Percentiles rank a stretch among this genome's conserved stretches.
Conservation (phyloP, 1,139 yeast species). For the Candida tetrigidarum region DNA sequence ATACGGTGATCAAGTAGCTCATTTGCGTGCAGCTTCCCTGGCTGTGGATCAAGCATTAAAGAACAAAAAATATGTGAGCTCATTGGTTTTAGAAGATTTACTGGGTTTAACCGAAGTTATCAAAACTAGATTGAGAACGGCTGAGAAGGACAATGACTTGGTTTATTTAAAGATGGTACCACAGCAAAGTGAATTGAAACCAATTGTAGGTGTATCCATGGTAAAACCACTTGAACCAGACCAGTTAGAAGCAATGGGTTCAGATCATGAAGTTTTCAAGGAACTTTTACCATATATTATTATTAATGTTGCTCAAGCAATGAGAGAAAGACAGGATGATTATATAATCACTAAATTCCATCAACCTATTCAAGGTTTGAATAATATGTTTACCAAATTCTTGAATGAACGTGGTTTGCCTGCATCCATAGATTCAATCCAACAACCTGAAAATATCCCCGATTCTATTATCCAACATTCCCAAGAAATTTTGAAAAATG, state of each 20-base stretch:
- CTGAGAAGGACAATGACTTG: constrained; percentile 82
- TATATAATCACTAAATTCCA: constrained; percentile 56
- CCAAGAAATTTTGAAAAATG: constrained; percentile 55
- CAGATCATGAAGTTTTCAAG: constrained; percentile 34
- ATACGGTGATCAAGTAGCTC: constrained; percentile 75
- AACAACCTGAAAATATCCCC: constrained; percentile 68
- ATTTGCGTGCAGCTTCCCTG: constrained; percentile 45
- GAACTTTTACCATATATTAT: constrained; percentile 69
- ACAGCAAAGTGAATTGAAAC: constrained; percentile 38
- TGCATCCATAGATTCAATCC: constrained; percentile 64
- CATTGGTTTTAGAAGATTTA: constrained; percentile 50
- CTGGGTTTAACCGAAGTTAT: constrained; percentile 51
- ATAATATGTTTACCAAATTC: constrained; percentile 48
- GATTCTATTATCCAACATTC: constrained; percentile 57
- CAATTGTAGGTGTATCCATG: constrained; percentile 55
- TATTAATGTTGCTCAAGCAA: constrained; percentile 70
- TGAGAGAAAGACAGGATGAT: constrained; percentile 63
- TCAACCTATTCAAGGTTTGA: constrained; percentile 56
- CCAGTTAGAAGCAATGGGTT: constrained; percentile 24
- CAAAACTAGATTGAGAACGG: constrained; percentile 47
- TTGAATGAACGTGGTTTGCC: constrained; percentile 55
- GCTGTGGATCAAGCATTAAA: constrained; percentile 40
- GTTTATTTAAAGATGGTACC: constrained; percentile 76
- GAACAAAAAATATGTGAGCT: constrained; percentile 46
- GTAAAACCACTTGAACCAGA: constrained; percentile 53